Percentiles rank a stretch among this genome's conserved stretches.
Evolutionary conservation across 1,284 basidiomycete species (phyloP).

Genomic region (Gymnopus androsaceus): DNA sequence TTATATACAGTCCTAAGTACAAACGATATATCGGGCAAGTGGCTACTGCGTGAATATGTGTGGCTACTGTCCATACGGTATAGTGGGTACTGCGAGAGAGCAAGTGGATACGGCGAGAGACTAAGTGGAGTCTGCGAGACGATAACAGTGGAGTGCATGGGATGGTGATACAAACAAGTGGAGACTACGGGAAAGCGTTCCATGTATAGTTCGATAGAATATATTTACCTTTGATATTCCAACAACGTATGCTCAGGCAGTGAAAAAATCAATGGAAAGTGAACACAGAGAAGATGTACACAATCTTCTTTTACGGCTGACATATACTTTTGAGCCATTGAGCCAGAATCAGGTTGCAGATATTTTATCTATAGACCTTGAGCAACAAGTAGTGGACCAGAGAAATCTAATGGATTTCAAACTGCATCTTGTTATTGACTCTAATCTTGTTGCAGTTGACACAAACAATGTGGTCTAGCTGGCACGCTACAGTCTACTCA

Average conservation of each 20-base stretch:
- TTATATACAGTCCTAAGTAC: too few relatives aligned
- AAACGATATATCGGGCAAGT: too few relatives aligned
- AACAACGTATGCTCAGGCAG: constrained; percentile 1
- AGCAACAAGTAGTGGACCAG: background rate
- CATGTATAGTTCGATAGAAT: too few relatives aligned
- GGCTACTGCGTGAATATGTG: too few relatives aligned
- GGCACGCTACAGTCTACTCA: constrained; percentile 11
- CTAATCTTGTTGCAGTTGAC: background rate
- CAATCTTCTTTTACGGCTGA: background rate
- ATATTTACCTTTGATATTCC: too few relatives aligned
- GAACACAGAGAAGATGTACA: background rate
- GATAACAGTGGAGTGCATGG: too few relatives aligned
- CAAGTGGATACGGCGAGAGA: too few relatives aligned
- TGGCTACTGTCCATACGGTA: too few relatives aligned
- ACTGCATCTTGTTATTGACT: background rate
- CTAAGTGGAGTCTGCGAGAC: too few relatives aligned
- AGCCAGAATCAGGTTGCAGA: background rate
- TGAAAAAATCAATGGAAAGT: background rate
- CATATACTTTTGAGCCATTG: background rate
- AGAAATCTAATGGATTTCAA: background rate
- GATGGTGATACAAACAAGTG: too few relatives aligned
- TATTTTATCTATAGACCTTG: background rate
- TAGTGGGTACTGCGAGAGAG: too few relatives aligned
- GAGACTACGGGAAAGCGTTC: too few relatives aligned
- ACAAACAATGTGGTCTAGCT: background rate